Evolutionary conservation across 2,329 filamentous ascomycete genomes (phyloP).

Genomic region (Fusarium chlamydosporum): DNA sequence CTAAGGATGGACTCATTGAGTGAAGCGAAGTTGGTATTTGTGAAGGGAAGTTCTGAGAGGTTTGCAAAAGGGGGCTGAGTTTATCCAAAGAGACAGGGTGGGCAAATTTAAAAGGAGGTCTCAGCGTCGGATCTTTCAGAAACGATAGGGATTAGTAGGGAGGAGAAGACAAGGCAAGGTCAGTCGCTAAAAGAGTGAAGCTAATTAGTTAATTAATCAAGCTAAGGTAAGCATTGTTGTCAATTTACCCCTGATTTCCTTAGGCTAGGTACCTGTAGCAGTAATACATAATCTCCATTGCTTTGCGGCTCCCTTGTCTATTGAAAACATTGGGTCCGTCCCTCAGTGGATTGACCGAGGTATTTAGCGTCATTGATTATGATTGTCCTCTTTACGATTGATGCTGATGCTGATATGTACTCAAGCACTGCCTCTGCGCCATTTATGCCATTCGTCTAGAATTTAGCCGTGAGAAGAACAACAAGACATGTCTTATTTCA

Average conservation of each 20-base stretch:
- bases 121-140: background rate
- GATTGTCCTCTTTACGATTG: background rate
- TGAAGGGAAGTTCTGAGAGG: constrained; percentile 5
- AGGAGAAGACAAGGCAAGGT: background rate
- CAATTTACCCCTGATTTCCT: constrained; percentile 39
- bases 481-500: background rate
- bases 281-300: constrained; percentile 24
- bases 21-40: constrained; percentile 2
- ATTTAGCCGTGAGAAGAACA: background rate
- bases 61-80: constrained; percentile 24
- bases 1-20: constrained; percentile 44
- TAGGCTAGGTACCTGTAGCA: constrained; percentile 17
- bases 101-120: constrained; percentile 37
- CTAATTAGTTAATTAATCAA: constrained; percentile 5
- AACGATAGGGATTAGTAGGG: constrained; percentile 5
- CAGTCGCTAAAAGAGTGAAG: constrained; percentile 26
- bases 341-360: constrained; percentile 32
- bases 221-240: constrained; percentile 20
- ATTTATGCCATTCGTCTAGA: constrained; percentile 14
- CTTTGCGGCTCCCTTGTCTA: constrained; percentile 27
- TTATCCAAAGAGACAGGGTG: constrained; percentile 21
- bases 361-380: constrained; percentile 26
- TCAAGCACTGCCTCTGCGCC: constrained; percentile 3
- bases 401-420: background rate
- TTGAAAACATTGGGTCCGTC: constrained; percentile 45